Evolutionary conservation across 2,329 filamentous ascomycete species (phyloP), one percentile per base, ranked within the genome.

Genomic region (Fusarium ambrosium): DNA sequence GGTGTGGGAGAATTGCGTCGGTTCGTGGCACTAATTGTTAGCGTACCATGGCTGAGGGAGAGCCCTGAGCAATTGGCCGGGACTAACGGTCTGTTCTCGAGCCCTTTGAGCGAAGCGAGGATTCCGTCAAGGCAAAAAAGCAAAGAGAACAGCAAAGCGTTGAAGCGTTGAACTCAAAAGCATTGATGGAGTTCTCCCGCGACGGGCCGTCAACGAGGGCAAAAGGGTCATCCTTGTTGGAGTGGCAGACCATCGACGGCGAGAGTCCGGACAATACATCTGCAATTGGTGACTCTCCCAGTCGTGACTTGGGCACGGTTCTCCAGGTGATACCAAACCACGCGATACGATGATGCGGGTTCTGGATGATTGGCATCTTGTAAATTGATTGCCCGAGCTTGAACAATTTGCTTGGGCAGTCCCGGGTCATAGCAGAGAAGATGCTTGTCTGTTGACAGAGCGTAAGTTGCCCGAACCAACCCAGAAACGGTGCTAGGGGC

Each of bases 1-100:
- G 64, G 67, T 51, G 61, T 69, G 74, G 67, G 76, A 71, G 70
- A 53, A 64, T 45, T 55, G 60, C 41, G 55, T 45, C 60, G 61
- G 43, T 73, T 77, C 60, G 71, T 69, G 72, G 65, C 63, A 68
- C 77, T 75, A 70, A 51, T 45, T 51, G 64, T 55, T 75, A 78
- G 77, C 68, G 73, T 66, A 58, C 62, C 62, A 69, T 64, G 63
- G 67, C 71, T 69, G 69, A 64, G 73, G 68, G 29, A 65, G 32
- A 66, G 62, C 56, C 43, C 29, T 55, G 32, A 24, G 45, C 60
- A 14, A 58, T 45, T 58, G 55, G 41, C 11, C 34, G 18, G 34
- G 51, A 48, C 55, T 55, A 55, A 59, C 51, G 45, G 55, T 22
- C 20, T 65, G 45, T 60, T 61, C 64, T 69, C 20, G 48, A 64